A percentile compares a stretch with the other conserved stretches of the same genome.
These are phyloP conservation scores for Fusarium secorum DNA, from an alignment of 2,329 filamentous ascomycete genomes.

Conservation along the genomic window DNA sequence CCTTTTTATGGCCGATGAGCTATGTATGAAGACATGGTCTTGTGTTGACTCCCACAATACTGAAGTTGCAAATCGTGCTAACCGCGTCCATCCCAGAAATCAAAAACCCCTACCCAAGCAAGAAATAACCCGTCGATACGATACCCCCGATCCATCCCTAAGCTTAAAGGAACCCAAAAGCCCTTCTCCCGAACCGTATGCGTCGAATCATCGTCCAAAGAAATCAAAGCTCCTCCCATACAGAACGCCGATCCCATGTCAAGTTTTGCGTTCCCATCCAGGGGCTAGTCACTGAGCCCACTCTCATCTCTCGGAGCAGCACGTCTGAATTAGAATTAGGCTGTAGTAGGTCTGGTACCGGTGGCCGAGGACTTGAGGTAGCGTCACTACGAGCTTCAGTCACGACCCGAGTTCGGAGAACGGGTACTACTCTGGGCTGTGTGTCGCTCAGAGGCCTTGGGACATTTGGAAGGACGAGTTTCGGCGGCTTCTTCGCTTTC, in stretches of 20 bases:
- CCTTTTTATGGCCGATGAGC: not conserved
- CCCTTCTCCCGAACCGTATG: not conserved
- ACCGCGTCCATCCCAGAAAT: not conserved
- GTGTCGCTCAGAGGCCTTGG: rapidly evolving
- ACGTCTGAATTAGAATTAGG: not conserved
- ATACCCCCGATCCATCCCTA: not conserved
- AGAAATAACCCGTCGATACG: not conserved
- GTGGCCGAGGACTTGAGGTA: not conserved
- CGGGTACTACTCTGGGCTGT: not conserved
- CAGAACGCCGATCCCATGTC: not conserved
- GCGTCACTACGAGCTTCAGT: not conserved
- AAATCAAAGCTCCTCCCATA: not conserved
- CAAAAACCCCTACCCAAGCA: not conserved
- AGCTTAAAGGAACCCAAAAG: not conserved
- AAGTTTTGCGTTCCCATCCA: not conserved
- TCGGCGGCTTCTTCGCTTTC: not conserved
- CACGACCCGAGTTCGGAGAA: not conserved
- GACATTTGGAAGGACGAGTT: rapidly evolving
- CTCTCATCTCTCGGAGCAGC: not conserved
- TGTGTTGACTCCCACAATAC: not conserved
- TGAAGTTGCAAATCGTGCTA: not conserved
- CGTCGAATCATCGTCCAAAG: not conserved
- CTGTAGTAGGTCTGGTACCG: not conserved
- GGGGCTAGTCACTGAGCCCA: not conserved
- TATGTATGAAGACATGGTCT: not conserved